phyloP scores from a whole-genome alignment of 208 protist genomes.

The Acanthamoeba culbertsoni region DNA sequence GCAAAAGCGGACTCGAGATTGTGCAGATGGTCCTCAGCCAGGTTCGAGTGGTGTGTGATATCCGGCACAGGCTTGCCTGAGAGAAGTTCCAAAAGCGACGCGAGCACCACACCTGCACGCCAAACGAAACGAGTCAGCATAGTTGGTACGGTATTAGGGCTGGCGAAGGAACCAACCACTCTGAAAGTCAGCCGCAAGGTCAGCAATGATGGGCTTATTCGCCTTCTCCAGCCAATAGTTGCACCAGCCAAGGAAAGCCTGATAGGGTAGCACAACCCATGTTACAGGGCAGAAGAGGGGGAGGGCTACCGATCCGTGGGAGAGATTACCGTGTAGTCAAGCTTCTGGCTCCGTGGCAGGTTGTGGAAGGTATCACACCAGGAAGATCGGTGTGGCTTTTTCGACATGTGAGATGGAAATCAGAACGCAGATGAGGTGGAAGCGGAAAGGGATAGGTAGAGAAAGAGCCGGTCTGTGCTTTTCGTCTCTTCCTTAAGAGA shows the following conservation, averaged over 20 bases:
- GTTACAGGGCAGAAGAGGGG: neutral
- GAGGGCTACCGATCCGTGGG: too few relatives aligned
- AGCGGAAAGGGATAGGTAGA: neutral
- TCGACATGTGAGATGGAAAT: neutral
- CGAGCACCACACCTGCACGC: neutral
- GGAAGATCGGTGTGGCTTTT: neutral
- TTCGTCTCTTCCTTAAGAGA: too few relatives aligned
- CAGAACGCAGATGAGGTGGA: neutral
- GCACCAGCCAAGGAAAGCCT: constrained; percentile 7
- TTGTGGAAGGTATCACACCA: neutral
- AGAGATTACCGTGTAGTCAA: neutral
- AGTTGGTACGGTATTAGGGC: neutral
- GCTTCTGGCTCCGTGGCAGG: neutral
- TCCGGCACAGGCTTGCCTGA: neutral
- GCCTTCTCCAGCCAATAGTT: neutral
- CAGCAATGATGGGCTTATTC: neutral
- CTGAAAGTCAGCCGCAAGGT: neutral
- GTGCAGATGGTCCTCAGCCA: neutral
- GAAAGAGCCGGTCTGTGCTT: too few relatives aligned
- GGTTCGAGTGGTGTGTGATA: neutral
- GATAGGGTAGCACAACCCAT: neutral
- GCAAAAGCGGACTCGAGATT: neutral
- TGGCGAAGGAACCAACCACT: neutral
- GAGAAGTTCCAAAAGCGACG: neutral
- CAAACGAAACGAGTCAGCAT: neutral